A percentile compares a stretch with the other conserved stretches of the same genome.
Conservation (phyloP, 306 rosid genomes). For the Cucumis sativus region DNA sequence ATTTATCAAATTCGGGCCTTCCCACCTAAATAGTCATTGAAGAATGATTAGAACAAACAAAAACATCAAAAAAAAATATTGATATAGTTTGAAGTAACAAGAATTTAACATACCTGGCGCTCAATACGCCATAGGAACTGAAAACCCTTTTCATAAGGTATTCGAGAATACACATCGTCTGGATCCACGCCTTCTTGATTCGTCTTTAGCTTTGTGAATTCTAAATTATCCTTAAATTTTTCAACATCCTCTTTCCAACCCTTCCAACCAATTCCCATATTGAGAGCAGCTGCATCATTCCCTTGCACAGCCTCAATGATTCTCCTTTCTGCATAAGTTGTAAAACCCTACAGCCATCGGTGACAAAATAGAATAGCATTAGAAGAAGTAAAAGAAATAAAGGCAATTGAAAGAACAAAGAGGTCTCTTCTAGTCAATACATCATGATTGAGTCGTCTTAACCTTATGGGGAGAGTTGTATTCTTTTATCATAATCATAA, state of each 20-base stretch:
- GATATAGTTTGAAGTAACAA: neutral
- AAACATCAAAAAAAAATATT: neutral
- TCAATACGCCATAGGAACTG: constrained; percentile 92
- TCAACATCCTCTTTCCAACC: constrained; percentile 59
- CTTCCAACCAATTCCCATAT: constrained; percentile 82
- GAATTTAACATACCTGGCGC: constrained; percentile 44
- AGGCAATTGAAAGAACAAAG: neutral
- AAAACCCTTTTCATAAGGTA: constrained; percentile 95
- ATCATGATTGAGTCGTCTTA: neutral
- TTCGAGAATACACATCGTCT: constrained; percentile 65
- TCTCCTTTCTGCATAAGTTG: constrained; percentile 88
- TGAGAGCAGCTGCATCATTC: constrained; percentile 56
- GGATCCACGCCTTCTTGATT: constrained; percentile 88
- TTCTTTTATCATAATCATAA: neutral
- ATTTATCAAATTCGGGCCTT: constrained; percentile 73
- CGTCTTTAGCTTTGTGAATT: constrained; percentile 70
- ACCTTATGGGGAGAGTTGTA: neutral
- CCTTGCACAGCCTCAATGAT: constrained; percentile 94
- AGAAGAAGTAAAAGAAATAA: neutral
- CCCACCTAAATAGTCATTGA: constrained; percentile 33
- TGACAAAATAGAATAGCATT: neutral
- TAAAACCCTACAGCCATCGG: constrained; percentile 53
- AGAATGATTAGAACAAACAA: neutral
- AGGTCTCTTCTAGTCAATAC: neutral
- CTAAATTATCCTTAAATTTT: constrained; percentile 85